Evolutionary conservation across 148 eudicot genomes (phyloP).

Genomic region (Chenopodium album): DNA sequence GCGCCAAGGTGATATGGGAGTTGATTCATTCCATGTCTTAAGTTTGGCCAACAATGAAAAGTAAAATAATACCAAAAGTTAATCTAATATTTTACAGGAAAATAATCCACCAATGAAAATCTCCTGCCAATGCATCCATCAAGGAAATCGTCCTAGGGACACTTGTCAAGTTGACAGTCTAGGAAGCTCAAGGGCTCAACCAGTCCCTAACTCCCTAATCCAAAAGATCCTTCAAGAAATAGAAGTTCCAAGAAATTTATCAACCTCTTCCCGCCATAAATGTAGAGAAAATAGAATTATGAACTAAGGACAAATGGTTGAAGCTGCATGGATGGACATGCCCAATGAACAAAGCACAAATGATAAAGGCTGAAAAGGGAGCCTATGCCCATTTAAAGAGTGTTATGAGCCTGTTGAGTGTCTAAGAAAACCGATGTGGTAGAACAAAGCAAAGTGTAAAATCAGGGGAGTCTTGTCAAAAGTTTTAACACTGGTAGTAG

Average conservation of each 20-base stretch:
- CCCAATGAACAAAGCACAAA: not conserved
- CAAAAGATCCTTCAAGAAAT: not conserved
- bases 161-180: not conserved
- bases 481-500: not conserved
- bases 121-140: not conserved
- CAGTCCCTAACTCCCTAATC: not conserved
- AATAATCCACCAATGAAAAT: not conserved
- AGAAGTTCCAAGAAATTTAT: not conserved
- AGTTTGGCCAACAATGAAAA: no score
- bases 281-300: not conserved
- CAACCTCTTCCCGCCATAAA: not conserved
- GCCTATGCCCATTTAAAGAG: not conserved
- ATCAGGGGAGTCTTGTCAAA: not conserved
- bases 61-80: not conserved
- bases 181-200: not conserved
- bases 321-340: not conserved
- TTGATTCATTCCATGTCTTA: not conserved
- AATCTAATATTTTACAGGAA: not conserved
- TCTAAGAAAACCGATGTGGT: not conserved
- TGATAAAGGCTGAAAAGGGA: not conserved
- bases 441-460: not conserved
- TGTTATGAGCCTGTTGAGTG: not conserved
- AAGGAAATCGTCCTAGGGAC: not conserved
- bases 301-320: not conserved
- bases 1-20: not conserved